Conservation (phyloP, 139 green algal genomes). For the Zygnema circumcarinatum region DNA sequence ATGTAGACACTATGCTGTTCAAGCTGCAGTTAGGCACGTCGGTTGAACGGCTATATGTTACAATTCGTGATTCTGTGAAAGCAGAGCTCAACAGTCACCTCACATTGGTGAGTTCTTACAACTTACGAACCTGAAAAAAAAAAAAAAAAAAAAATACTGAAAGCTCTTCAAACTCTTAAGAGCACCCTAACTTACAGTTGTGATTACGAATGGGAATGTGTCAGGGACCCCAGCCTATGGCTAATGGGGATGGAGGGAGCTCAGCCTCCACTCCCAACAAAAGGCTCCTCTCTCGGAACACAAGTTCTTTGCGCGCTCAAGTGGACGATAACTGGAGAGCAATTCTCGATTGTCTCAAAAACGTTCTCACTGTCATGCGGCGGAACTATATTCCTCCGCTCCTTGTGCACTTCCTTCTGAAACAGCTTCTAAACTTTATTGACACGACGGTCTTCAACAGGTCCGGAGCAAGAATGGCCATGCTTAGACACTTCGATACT, state of each 20-base stretch:
- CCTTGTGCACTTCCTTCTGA: background rate
- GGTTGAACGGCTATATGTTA: constrained; percentile 32
- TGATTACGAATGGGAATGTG: background rate
- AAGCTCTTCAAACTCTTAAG: background rate
- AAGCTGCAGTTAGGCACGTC: constrained; percentile 16
- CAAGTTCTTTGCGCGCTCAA: too few species aligned
- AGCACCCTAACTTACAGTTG: background rate
- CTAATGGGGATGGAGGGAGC: background rate
- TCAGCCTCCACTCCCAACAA: background rate
- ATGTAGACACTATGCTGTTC: constrained; percentile 40
- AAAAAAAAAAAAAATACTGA: background rate
- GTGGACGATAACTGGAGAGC: too few species aligned
- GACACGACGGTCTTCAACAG: constrained; percentile 38
- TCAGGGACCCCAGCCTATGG: background rate
- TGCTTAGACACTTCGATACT: too few species aligned
- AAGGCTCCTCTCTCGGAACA: background rate
- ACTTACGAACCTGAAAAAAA: background rate
- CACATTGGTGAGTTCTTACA: background rate
- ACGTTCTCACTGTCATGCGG: background rate
- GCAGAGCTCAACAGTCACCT: background rate
- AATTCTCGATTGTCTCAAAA: background rate
- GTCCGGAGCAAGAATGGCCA: too few species aligned
- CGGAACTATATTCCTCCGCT: constrained; percentile 7
- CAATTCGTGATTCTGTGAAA: constrained; percentile 4
- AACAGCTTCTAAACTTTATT: constrained; percentile 25